Base-by-base conservation (phyloP, 192 early-diverging fungal genomes). In the Phlyctochytrium bullatum region DNA sequence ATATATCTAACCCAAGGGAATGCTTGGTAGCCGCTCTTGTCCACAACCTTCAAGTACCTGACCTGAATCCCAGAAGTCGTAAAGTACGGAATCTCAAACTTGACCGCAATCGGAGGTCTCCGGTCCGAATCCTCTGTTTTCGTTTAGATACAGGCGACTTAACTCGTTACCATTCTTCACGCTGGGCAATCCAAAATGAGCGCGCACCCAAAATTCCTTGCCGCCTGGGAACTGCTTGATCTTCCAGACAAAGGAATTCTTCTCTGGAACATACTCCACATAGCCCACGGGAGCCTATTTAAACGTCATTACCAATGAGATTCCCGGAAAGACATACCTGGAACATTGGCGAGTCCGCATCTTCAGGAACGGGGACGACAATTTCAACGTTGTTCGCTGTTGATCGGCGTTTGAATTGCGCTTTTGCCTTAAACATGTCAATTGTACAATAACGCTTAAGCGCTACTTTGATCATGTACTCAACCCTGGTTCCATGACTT, bases 1-100 rank as follows among this genome's bases (percentile, higher is more conserved):
- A 97, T 97, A 77, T 99, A 99, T 34, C 97, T 84, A 20, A 99
- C 97, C 97, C 97, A 99, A 73, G 96, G 96, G 64, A 99, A 93
- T 56, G 92, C 91, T 76, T 97, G 90, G 75, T 99, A 99, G 53
- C 92, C 90, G 51, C 88, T 88, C 81, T 95, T 95, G 66, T 99
- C 97, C 83, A 95, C 94, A 25, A 99, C 79, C 85, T 99, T 99
- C 68, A 99, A 81, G 83, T 96, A 99, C 65, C 95, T 83, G 31
- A 99, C 97, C 67, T 96, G 87, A 65, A 99, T 82, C 4, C 97
- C 97, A 23, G 92, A 94, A 25, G 93, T 90, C 2, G 97, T 97
- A 64, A 80, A 81, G 68, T 86, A 81, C 51, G 80, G 78, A 52
- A 80, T 89, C 66, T 93, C 90, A 68, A 92, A 94, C 67, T 97